phyloP scores from a whole-genome alignment of 768 basidiomycete genomes.

The Mycena rebaudengoi region DNA sequence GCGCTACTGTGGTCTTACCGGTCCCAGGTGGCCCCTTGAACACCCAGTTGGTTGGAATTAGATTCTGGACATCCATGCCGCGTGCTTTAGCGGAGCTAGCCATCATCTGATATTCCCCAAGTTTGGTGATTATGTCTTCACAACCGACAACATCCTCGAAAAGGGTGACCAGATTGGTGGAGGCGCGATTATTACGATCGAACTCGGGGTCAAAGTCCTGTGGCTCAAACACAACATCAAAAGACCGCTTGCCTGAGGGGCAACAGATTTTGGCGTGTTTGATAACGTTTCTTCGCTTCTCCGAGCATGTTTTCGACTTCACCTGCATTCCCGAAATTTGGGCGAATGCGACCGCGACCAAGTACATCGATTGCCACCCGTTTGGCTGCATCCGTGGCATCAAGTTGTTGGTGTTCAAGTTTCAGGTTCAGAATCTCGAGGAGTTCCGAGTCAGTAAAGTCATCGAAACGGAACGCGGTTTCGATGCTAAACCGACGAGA shows the following conservation, averaged over 20 bases:
- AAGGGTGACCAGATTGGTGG: conserved; percentile 58
- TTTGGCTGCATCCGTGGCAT: conserved; percentile 65
- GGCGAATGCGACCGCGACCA: conserved; percentile 51
- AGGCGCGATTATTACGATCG: conserved; percentile 56
- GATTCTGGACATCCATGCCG: conserved; percentile 53
- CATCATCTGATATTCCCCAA: conserved; percentile 62
- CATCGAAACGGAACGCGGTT: conserved; percentile 73
- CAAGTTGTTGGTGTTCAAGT: conserved; percentile 63
- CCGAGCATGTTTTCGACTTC: conserved; percentile 69
- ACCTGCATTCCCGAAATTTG: conserved; percentile 73
- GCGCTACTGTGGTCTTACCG: conserved; percentile 60
- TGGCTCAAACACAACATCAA: conserved; percentile 60
- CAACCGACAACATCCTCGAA: conserved; percentile 73
- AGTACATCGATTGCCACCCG: conserved; percentile 60
- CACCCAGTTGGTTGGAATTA: conserved; percentile 72
- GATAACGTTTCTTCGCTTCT: conserved; percentile 57
- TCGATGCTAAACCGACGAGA: conserved; percentile 74
- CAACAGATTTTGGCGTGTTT: conserved; percentile 42
- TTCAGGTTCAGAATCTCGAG: conserved; percentile 62
- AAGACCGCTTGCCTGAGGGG: conserved; percentile 30
- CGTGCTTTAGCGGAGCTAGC: conserved; percentile 50
- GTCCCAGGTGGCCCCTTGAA: conserved; percentile 80
- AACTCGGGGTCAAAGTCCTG: conserved; percentile 74
- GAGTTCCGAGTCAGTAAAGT: conserved; percentile 65
- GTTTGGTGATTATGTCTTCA: conserved; percentile 58